Base-by-base conservation (phyloP, 2,329 filamentous ascomycete species). In the Gyromitra esculenta region DNA sequence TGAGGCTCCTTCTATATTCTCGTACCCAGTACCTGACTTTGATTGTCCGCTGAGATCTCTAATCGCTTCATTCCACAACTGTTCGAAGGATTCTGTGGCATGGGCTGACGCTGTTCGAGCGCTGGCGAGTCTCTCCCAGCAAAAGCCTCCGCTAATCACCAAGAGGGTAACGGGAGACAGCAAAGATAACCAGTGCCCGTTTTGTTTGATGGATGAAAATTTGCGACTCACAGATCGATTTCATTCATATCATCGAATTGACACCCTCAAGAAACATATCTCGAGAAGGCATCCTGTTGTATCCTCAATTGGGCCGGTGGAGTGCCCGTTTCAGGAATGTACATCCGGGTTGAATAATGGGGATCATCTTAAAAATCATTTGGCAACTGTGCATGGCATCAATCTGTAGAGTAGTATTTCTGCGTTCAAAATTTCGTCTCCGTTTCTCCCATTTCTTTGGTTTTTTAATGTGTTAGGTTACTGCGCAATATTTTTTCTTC, bases 111-210 rank as follows among this genome's bases (percentile, higher is more conserved):
- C 37, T 60, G 66, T 59, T 11, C 50, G 54, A 18, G 37, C 54
- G 41, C 35, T 70, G 31, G 21, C 54, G 15, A 18, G 9, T 35
- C 52, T 70, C 21, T 70, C 37, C 43, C 35, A 6, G 25, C 66
- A 70, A 41, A 70, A 70, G 25, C 41, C 66, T 21, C 50, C 66
- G 5, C 60, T 48, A 21, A 52, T 62, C 37, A 18, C 45, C 5
- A 59, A 59, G 18, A 3, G 7, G 11, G 4, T 11, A n/a, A 43
- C n/a, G 11, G 37, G 43, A n/a, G 66, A 70, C 5, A 45, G 45
- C 3, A 13, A 57, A 25, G n/a, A n/a, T n/a, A n/a, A n/a, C n/a
- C n/a, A n/a, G n/a, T 70, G 66, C 37, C 54, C 50, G n/a, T 70
- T 70, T 60, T 70, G 50, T 48, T 35, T 62, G 1, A 18, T 31